These are phyloP conservation scores for Neolentinus lepideus DNA, from an alignment of 1,284 basidiomycete species.

Conservation along the genomic window DNA sequence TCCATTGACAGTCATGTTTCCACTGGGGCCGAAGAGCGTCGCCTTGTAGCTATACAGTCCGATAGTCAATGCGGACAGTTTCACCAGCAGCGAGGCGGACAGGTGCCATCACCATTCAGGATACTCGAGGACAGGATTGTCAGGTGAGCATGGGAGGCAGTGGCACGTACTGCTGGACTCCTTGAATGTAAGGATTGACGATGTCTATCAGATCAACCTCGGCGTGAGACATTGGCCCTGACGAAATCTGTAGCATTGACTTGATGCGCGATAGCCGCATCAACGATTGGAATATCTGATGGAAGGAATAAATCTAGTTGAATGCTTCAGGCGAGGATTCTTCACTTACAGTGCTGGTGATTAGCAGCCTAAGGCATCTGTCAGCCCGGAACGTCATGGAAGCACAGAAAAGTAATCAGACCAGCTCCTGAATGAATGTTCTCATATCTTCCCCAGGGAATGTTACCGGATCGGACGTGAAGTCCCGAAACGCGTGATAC, in stretches of 20 bases:
- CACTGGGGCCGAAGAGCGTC: conserved; percentile 56
- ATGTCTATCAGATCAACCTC: neutral
- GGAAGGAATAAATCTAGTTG: conserved; percentile 16
- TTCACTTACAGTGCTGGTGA: conserved; percentile 31
- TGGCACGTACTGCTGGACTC: conserved; percentile 30
- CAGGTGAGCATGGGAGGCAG: conserved; percentile 44
- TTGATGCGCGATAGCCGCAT: conserved; percentile 26
- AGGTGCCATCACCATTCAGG: conserved; percentile 66
- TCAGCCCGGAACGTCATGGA: neutral
- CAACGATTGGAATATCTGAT: conserved; percentile 39
- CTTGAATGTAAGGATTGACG: conserved; percentile 40
- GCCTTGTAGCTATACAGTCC: conserved; percentile 46
- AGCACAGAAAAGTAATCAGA: too few species aligned
- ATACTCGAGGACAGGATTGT: conserved; percentile 40
- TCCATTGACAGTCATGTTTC: conserved; percentile 70
- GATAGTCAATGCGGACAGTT: neutral
- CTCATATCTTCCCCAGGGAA: conserved; percentile 54
- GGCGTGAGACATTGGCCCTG: conserved; percentile 13
- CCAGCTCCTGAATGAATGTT: conserved; percentile 45
- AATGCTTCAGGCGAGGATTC: too few species aligned
- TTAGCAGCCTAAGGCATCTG: conserved; percentile 18
- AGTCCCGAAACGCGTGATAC: conserved; percentile 60
- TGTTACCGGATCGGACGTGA: conserved; percentile 59
- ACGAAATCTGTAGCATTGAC: conserved; percentile 35
- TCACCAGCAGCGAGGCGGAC: conserved; percentile 6